Percentiles rank a stretch among this genome's conserved stretches.
Conservation (phyloP, 306 rosid species). For the Senna tora region DNA sequence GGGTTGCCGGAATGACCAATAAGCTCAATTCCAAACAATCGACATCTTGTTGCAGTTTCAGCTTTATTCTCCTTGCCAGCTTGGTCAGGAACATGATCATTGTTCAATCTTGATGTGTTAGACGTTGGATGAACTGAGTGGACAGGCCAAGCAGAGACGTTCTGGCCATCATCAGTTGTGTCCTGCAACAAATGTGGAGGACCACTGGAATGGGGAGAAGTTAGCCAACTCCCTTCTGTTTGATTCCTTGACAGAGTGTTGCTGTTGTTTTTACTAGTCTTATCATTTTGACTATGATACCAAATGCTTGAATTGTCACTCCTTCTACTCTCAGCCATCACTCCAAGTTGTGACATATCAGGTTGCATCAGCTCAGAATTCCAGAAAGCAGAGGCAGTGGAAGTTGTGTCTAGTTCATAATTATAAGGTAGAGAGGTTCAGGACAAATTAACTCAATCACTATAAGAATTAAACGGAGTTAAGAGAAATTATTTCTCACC, state of each 20-base stretch:
- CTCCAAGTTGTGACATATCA: slow-evolving; percentile 53
- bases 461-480: neutral
- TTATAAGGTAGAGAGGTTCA: slow-evolving; percentile 23
- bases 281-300: slow-evolving; percentile 61
- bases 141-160: slow-evolving; percentile 53
- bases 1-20: slow-evolving; percentile 48
- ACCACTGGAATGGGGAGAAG: slow-evolving; percentile 57
- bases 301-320: slow-evolving; percentile 52
- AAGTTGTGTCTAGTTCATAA: slow-evolving; percentile 45
- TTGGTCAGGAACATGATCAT: slow-evolving; percentile 49
- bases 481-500: slow-evolving; percentile 48
- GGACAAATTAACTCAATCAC: slow-evolving; percentile 9
- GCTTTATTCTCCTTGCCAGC: slow-evolving; percentile 65
- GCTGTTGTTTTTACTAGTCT: slow-evolving; percentile 52
- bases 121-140: slow-evolving; percentile 40
- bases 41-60: slow-evolving; percentile 61
- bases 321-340: slow-evolving; percentile 53
- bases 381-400: slow-evolving; percentile 60
- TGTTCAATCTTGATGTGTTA: slow-evolving; percentile 46
- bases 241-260: slow-evolving; percentile 53
- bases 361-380: slow-evolving; percentile 55
- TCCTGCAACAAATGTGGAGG: slow-evolving; percentile 64
- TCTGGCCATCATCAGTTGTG: slow-evolving; percentile 61
- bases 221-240: slow-evolving; percentile 62
- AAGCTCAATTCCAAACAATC: slow-evolving; percentile 80